These are phyloP conservation scores for Ogataea siamensis DNA, from an alignment of 805 yeast species.

Conservation along the genomic window DNA sequence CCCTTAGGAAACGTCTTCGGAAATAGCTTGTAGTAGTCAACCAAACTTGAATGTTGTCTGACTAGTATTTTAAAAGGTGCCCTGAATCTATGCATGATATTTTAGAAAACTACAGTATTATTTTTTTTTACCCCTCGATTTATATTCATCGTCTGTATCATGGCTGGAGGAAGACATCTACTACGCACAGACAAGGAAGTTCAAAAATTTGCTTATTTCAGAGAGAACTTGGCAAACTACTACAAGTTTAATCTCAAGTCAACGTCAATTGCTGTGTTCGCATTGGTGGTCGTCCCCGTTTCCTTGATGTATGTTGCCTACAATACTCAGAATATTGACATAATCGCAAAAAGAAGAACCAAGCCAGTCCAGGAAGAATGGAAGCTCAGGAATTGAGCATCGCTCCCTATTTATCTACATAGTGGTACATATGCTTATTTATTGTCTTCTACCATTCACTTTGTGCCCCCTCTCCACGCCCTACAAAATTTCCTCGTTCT, in stretches of 20 bases:
- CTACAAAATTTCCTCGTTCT: background rate
- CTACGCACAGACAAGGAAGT: constrained; percentile 33
- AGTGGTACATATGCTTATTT: no score
- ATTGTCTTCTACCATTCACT: background rate
- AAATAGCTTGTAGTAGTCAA: constrained; percentile 58
- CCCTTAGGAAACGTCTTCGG: constrained; percentile 72
- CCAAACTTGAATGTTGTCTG: constrained; percentile 1
- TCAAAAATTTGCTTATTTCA: constrained; percentile 31
- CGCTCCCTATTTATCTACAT: no score
- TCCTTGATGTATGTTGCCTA: constrained; percentile 33
- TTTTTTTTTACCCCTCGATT: constrained; percentile 11
- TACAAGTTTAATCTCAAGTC: constrained; percentile 34
- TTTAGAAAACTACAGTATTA: background rate
- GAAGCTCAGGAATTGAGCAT: no score
- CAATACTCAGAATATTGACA: constrained; percentile 29
- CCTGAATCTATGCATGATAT: constrained; percentile 3
- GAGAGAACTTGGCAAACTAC: constrained; percentile 32
- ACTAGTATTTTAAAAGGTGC: background rate
- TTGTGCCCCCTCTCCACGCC: background rate
- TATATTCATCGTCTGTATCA: constrained; percentile 10
- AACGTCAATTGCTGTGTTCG: constrained; percentile 28
- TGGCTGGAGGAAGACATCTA: constrained; percentile 37
- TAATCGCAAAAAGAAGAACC: constrained; percentile 32
- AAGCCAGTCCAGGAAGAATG: constrained; percentile 24
- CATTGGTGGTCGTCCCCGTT: constrained; percentile 34